phyloP scores from a whole-genome alignment of 306 rosid genomes.

The Quercus alba region DNA sequence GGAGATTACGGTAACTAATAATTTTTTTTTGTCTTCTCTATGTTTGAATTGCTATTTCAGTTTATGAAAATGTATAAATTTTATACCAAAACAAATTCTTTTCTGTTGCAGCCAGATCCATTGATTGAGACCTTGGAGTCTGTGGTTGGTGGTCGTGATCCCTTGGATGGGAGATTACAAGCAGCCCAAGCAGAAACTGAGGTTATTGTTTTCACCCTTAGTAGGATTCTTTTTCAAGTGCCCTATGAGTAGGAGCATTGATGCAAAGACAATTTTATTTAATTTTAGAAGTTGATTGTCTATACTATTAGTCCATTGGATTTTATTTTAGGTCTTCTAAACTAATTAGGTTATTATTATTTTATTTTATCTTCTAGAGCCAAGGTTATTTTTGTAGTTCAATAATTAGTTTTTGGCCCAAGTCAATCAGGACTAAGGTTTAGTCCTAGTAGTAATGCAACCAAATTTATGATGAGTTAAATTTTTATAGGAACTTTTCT shows the following conservation, averaged over 20 bases:
- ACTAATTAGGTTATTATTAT: no score
- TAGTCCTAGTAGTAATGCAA: no score
- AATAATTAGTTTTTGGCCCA: no score
- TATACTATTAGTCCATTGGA: no score
- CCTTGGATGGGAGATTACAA: conserved; percentile 67
- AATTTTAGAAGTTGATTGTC: no score
- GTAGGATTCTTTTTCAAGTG: neutral
- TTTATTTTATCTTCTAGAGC: neutral
- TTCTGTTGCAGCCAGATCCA: conserved; percentile 84
- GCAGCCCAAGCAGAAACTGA: conserved; percentile 59
- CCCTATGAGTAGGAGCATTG: neutral
- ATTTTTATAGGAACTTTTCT: no score
- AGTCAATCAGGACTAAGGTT: no score
- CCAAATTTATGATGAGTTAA: no score
- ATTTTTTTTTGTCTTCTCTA: neutral
- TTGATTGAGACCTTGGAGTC: conserved; percentile 70
- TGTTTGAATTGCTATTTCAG: conserved; percentile 1
- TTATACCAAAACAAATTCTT: conserved; percentile 16
- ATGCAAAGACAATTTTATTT: no score
- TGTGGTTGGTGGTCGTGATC: conserved; percentile 59
- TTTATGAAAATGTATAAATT: conserved; percentile 1
- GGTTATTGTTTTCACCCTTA: conserved; percentile 38
- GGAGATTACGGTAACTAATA: conserved; percentile 61
- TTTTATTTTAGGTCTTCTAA: no score
- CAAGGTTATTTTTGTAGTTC: no score